Base-by-base conservation (phyloP, 768 basidiomycete species). In the Suillus subalutaceus region DNA sequence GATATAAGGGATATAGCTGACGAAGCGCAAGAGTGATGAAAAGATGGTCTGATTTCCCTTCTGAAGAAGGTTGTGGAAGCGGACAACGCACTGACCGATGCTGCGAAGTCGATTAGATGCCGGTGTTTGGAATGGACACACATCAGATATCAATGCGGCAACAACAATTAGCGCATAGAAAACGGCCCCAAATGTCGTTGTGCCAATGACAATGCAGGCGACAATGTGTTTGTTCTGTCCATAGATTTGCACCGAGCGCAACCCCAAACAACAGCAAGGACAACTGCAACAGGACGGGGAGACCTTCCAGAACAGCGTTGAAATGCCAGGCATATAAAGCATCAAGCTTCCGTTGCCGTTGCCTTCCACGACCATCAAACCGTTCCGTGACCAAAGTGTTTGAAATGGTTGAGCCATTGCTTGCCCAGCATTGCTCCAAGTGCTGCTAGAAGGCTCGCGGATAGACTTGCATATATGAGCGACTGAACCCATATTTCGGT, bases 391-490 rank as follows among this genome's bases (percentile, higher is more conserved):
- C 59, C 44, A 73, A 68, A 37, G 10, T 61, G 65, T 37, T 60
- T 30, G 41, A 63, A 70, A 41, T 67, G 63, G n/a, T 38, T 37
- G 38, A 70, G 55, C 69, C 69, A 70, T 44, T 70, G 69, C 43
- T 67, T 70, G 50, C 69, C 69, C 2, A 70, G 56, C 60, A 70
- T 63, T 20, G 72, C 72, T 1, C 72, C 72, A 41, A 73, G 63
- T 15, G 72, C 72, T 26, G 72, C 71, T 18, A 73, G 67, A 23
- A 73, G 60, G 46, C 70, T 73, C 5, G 70, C 64, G 15, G 70
- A 59, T 13, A 73, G 35, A 58, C 73, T 72, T 6, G 72, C 66
- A 43, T 73, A 73, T 52, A 71, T 64, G 16, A 73, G 66, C 5
- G 61, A 58, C 46, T 74, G 71, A 37, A 67, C 60, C 38, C 65